These are phyloP conservation scores for Suillus decipiens DNA, from an alignment of 768 basidiomycete species.

Conservation along the genomic window DNA sequence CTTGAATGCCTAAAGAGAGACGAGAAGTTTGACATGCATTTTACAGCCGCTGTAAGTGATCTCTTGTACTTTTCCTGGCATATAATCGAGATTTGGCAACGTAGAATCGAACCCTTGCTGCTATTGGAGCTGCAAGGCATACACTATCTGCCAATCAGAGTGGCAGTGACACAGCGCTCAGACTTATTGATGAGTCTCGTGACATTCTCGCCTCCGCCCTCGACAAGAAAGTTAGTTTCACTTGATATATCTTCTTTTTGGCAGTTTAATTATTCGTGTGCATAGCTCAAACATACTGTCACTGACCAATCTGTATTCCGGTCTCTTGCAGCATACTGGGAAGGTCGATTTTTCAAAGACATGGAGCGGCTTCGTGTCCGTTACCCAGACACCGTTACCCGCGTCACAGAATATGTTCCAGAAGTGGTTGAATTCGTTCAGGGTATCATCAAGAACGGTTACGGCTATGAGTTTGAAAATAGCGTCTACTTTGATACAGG, in stretches of 20 bases:
- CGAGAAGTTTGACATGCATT: slow-evolving; percentile 93
- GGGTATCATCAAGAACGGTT: slow-evolving; percentile 83
- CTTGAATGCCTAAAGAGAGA: slow-evolving; percentile 72
- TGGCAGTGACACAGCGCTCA: slow-evolving; percentile 46
- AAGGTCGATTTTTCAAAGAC: slow-evolving; percentile 85
- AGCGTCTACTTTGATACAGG: slow-evolving; percentile 92
- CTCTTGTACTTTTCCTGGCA: slow-evolving; percentile 14
- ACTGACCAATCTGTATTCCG: slow-evolving; percentile 87
- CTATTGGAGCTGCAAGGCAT: slow-evolving; percentile 52
- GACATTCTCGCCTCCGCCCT: slow-evolving; percentile 76
- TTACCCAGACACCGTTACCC: slow-evolving; percentile 87
- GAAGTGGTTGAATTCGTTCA: slow-evolving; percentile 92
- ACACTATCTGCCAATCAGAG: slow-evolving; percentile 43
- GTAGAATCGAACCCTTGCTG: slow-evolving; percentile 53
- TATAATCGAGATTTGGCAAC: slow-evolving; percentile 18
- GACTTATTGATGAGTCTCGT: slow-evolving; percentile 69
- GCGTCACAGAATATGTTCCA: slow-evolving; percentile 96
- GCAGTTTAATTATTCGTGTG: slow-evolving; percentile 1
- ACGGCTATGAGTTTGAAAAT: slow-evolving; percentile 67
- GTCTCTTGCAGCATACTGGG: slow-evolving; percentile 84
- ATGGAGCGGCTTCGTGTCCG: slow-evolving; percentile 89
- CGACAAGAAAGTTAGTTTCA: slow-evolving; percentile 65
- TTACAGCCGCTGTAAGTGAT: slow-evolving; percentile 69
- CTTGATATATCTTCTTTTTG: slow-evolving; percentile 8
- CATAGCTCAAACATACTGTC: slow-evolving; percentile 74